A percentile compares a stretch with the other conserved stretches of the same genome.
Evolutionary conservation across 305 asterid species (phyloP).

Genomic region (Fraxinus ornus): DNA sequence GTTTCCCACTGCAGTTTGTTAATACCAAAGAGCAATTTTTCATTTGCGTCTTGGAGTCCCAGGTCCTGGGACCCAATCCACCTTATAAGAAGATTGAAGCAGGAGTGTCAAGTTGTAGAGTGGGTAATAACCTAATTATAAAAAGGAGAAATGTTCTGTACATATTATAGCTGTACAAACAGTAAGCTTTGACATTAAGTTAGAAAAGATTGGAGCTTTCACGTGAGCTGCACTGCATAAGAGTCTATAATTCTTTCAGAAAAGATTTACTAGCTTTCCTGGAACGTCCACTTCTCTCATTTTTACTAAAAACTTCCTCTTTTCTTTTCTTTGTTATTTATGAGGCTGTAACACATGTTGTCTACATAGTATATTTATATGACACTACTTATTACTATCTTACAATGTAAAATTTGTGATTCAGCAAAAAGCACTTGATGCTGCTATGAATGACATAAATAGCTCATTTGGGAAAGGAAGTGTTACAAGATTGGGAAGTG

Average conservation of each 20-base stretch:
- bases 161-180: neutral
- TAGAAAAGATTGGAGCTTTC: neutral
- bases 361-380: neutral
- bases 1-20: neutral
- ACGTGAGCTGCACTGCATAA: neutral
- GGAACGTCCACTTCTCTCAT: neutral
- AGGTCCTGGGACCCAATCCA: neutral
- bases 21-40: neutral
- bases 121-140: neutral
- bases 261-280: neutral
- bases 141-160: neutral
- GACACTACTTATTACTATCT: conserved; percentile 12
- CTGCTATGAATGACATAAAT: conserved; percentile 95
- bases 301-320: neutral
- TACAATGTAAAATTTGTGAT: neutral
- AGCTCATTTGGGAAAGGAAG: conserved; percentile 97
- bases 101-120: neutral
- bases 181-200: neutral
- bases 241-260: neutral
- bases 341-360: neutral
- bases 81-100: neutral
- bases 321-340: neutral
- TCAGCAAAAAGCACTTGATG: conserved; percentile 97
- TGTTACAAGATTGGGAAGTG: conserved; percentile 94
- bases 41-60: neutral